Evolutionary conservation across 164 flowering plant species (phyloP).

Genomic region (Stephania cephalantha): DNA sequence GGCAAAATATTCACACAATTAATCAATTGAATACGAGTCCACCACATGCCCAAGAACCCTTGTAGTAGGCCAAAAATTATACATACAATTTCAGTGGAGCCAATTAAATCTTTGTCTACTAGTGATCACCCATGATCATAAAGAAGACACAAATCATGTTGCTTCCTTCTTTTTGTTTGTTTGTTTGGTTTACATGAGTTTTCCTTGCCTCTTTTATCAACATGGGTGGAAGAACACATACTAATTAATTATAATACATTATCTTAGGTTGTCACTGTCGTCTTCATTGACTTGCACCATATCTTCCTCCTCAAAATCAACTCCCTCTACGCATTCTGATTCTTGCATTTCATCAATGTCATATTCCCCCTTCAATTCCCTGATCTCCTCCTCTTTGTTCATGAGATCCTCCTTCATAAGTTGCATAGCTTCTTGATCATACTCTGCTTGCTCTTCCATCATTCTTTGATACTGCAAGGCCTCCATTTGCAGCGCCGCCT

Average conservation of each 20-base stretch:
- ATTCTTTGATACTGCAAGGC: constrained; percentile 86
- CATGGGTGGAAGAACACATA: constrained; percentile 15
- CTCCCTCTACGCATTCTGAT: constrained; percentile 17
- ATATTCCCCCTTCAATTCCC: constrained; percentile 48
- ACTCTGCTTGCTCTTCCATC: constrained; percentile 97
- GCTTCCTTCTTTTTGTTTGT: not conserved
- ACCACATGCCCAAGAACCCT: constrained; percentile 29
- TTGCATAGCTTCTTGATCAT: constrained; percentile 68
- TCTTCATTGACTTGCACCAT: constrained; percentile 15
- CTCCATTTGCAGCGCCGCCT: constrained; percentile 84
- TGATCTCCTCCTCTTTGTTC: constrained; percentile 55
- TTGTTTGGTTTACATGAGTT: not conserved
- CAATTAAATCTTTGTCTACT: constrained; percentile 16
- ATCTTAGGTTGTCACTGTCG: constrained; percentile 19
- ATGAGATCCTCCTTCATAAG: constrained; percentile 43
- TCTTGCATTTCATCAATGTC: constrained; percentile 34
- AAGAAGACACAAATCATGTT: not conserved
- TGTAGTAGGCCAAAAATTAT: constrained; percentile 16
- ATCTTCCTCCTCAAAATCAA: constrained; percentile 14
- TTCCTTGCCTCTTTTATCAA: not conserved
- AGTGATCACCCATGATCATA: not conserved
- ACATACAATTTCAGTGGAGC: constrained; percentile 6
- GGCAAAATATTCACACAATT: not conserved
- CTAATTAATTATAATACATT: constrained; percentile 22
- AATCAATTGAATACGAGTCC: not conserved